Base-by-base conservation (phyloP, 441 rosid species). In the Croton laevigatus region DNA sequence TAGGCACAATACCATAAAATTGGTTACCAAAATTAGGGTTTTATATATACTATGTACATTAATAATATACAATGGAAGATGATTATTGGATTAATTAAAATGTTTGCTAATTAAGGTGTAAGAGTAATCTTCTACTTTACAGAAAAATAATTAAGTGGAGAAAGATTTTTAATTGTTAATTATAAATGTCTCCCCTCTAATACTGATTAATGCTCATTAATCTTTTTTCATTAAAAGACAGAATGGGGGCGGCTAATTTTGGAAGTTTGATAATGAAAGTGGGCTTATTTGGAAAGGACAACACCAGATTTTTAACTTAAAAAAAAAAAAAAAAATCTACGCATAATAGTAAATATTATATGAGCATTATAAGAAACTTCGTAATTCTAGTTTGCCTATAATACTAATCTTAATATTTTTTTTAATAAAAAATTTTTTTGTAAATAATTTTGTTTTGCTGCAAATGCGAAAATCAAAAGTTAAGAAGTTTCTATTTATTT, bases 261-360 rank as follows among this genome's bases (percentile, higher is more conserved):
- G 75, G 71, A 32, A 66, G 9, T 32, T 42, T 17, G 5, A 22
- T 71, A 11, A 45, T 32, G 65, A 55, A 71, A 52, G 73, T 19
- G 14, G 16, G 44, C 22, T 48, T 17, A 68, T 66, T 48, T 27
- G 13, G 68, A 67, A 37, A 36, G 53, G 13, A 38, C 37, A 44
- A 13, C 49, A 5, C 8, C 53, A 48, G 16, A 4, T 59, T 40
- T 62, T 58, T 65, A 65, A 22, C 42, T 27, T 27, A 27, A 27
- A 27, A n/a, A n/a, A n/a, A n/a, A n/a, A n/a, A n/a, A n/a, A n/a
- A n/a, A 72, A 36, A 65, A 77, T 69, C 65, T 59, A 70, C 16
- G 20, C 13, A 27, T 44, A 54, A 5, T 6, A 42, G 58, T 59
- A 59, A 34, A 23, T 49, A 49, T 49, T 49, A 45, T 27, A 3